These are phyloP conservation scores for Silybum marianum DNA, from an alignment of 129 eudicot species.

Conservation along the genomic window DNA sequence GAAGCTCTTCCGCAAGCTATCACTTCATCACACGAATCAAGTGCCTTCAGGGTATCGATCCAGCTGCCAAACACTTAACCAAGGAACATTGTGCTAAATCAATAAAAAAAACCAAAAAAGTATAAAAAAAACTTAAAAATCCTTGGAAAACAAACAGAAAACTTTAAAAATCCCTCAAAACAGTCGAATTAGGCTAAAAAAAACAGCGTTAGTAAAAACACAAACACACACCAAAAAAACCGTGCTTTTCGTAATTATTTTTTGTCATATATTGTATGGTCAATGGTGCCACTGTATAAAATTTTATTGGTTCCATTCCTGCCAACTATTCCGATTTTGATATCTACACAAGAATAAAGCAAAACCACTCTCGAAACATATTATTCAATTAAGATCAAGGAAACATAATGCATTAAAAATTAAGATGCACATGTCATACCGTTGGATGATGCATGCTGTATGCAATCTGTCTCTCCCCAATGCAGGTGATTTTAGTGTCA, in stretches of 20 bases:
- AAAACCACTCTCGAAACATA: background rate
- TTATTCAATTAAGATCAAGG: background rate
- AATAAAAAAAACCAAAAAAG: too few relatives aligned
- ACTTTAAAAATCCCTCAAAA: too few relatives aligned
- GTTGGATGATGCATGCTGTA: background rate
- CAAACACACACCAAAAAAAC: too few relatives aligned
- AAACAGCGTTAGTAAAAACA: too few relatives aligned
- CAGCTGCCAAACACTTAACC: constrained; percentile 52
- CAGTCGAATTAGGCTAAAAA: too few relatives aligned
- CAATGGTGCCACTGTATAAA: background rate
- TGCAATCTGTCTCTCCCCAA: background rate
- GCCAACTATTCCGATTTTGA: background rate
- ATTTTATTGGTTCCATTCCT: background rate
- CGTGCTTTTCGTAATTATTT: too few relatives aligned
- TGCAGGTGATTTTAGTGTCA: too few relatives aligned
- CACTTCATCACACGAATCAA: constrained; percentile 57
- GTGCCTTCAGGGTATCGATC: constrained; percentile 62
- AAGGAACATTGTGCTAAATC: constrained; percentile 29
- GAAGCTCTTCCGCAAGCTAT: constrained; percentile 55
- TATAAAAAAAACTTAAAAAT: too few relatives aligned
- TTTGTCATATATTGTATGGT: too few relatives aligned
- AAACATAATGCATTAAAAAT: background rate
- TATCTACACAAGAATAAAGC: background rate
- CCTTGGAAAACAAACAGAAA: too few relatives aligned
- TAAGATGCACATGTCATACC: background rate